Base-by-base conservation (phyloP, 176 grass and related monocot genomes). In the Carex kokanica region DNA sequence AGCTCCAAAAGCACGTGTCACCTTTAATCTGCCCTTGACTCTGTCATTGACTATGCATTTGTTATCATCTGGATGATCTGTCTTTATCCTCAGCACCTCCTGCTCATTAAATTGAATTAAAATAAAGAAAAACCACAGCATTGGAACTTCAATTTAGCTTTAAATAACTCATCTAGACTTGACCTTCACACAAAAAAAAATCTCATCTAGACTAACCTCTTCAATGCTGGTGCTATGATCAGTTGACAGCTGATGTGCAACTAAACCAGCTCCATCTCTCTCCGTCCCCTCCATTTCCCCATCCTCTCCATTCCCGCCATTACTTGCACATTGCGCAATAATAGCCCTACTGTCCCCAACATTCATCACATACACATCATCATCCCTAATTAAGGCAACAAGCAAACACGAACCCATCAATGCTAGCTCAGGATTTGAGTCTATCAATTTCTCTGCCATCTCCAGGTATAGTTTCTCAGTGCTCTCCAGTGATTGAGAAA, bases 321-420 rank as follows among this genome's bases (percentile, higher is more conserved):
- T 64, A 86, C 84, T 53, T 79, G 57, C 17, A 63, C 83, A 75
- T 71, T 92, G 94, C 2, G 88, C 94, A 65, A 94, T 86, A 66
- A 97, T 56, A 64, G 90, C 90, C 4, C 94, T 88, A 81, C 94
- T 97, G 65, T 97, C 94, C 69, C 94, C 94, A 65, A 97, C 88
- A 88, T 97, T 97, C 94, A 97, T 97, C 7, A 97, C 94, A 85
- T 97, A 97, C 43, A 97, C 90, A 51, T 97, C 85, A 21, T 97
- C 90, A 31, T 94, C 94, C 70, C 90, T 94, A 69, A 97, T 81
- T 66, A 97, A 84, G 3, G 84, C 83, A 82, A 91, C 94, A 12
- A 97, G 94, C 86, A 94, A 68, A 70, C 94, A 97, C 0, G 94
- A 93, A 47, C 94, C 94, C 12, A 88, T 97, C 64, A 97, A 87